phyloP scores from a whole-genome alignment of 305 asterid genomes.

The Galium porrigens region DNA sequence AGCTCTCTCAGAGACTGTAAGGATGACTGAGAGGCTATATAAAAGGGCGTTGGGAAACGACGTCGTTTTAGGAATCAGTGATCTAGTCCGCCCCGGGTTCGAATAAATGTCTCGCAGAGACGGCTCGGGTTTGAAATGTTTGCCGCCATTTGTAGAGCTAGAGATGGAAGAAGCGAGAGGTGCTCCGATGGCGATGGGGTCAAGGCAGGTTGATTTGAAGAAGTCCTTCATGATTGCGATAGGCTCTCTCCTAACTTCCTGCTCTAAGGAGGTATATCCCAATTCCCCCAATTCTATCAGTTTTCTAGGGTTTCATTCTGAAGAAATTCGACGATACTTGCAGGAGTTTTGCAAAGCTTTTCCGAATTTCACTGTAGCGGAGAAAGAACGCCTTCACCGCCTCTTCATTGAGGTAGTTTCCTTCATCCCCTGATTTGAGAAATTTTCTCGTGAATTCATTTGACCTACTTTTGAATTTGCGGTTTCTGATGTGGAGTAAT shows the following conservation, averaged over 20 bases:
- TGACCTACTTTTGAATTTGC: constrained; percentile 11
- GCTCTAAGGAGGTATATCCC: constrained; percentile 37
- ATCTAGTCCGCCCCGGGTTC: neutral
- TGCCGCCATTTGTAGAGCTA: neutral
- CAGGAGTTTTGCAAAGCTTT: constrained; percentile 46
- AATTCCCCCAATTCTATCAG: neutral
- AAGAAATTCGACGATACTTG: constrained; percentile 2
- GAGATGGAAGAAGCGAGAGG: constrained; percentile 7
- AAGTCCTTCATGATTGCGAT: constrained; percentile 36
- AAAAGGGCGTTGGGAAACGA: neutral
- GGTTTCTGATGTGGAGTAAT: neutral
- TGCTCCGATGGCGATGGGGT: constrained; percentile 37
- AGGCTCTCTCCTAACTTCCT: constrained; percentile 38
- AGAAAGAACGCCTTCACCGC: constrained; percentile 44
- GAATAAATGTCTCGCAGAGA: neutral
- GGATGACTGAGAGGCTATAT: neutral
- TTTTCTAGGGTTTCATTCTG: neutral
- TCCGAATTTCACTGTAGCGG: constrained; percentile 32
- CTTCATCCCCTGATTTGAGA: neutral
- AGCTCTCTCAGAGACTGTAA: too few species aligned
- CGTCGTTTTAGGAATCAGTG: neutral
- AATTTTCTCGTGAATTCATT: neutral
- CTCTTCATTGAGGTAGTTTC: constrained; percentile 40
- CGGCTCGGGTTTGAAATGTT: neutral
- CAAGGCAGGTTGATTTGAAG: constrained; percentile 46